Base-by-base conservation (phyloP, 2,329 filamentous ascomycete species). In the Beauveria australis region DNA sequence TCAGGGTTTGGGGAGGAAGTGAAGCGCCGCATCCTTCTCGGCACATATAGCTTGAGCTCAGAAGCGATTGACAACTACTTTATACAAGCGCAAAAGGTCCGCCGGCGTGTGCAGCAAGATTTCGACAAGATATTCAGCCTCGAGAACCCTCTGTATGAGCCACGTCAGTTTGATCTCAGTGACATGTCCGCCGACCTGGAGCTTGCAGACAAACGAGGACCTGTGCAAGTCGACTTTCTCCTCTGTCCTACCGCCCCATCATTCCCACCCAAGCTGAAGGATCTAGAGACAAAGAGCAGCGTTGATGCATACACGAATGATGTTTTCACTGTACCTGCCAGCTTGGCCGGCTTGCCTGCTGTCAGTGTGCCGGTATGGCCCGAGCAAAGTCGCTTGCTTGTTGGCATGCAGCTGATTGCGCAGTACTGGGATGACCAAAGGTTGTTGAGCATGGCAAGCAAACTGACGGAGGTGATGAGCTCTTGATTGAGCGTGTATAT, bases 61-160 rank as follows among this genome's bases (percentile, higher is more conserved):
- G 85, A 89, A 63, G 92, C 92, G 10, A 94, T 95, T 69, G 89
- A 96, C 72, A 99, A 97, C 72, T 97, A 97, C 74, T 99, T 99
- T 69, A 84, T 96, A 64, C 89, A 96, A 71, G 94, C 94, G 51
- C 94, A 99, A 75, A 88, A 88, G 65, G 85, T 97, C 44, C 87
- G 94, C 1, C 82, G 91, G 59, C 78, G 96, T 19, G 90, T 99
- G 2, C 88, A 94, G 70, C 78, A 79, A 40, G 94, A 99, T 69
- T 99, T 99, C 71, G 86, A 97, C 73, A 76, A 81, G 2, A 86
- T 90, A 0, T 97, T 99, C 70, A 73, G 75, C 18, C 74, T 85
- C 48, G 75, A 76, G 3, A 92, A 96, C 69, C 89, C 88, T 3
- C 79, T 97, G 4, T 76, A 79, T 53, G 78, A 79, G 49, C 70